Evolutionary conservation across 495 filamentous ascomycete genomes (phyloP), one percentile per base, ranked within the genome.

Genomic region (Pyrenula aspistea): DNA sequence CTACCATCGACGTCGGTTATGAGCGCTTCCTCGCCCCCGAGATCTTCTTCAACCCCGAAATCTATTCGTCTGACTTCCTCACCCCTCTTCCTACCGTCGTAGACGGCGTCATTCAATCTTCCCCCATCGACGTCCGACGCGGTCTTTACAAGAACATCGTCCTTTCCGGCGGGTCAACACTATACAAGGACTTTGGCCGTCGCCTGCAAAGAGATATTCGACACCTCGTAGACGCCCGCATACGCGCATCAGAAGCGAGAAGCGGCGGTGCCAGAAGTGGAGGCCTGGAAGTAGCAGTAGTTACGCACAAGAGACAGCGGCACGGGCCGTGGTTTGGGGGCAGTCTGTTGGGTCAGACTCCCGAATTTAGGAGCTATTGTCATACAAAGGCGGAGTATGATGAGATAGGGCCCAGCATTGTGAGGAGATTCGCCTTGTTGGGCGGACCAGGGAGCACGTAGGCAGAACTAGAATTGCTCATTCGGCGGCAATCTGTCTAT

Each of bases 131-230:
- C 67, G 93, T 98, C 52, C 88, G 93, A 60, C 79, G 93, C 71
- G 93, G 93, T 22, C 81, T 98, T 4, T 98, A 98, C 78, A 98
- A 98, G 85, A 98, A 98, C 71, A 98, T 98, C 72, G 93, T 98
- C 2, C 78, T 98, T 31, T 96, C 92, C 8, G 93, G 93, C 61
- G 93, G 93, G 55, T 95, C 90, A 55, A 98, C 93, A 11, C 76
- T 98, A 55, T 98, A 96, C 78, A 94, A 95, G 73, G 89, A 96
- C 71, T 98, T 98, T 69, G 93, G 93, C 22, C 83, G 93, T 56
- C 82, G 93, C 65, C 76, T 98, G 74, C 93, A 98, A 71, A 84
- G 93, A 62, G 94, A 97, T 66, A 97, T 98, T 73, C 86, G 89
- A 65, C 87, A 96, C 65, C 77, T 97, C 36, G 93, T 96, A 25